A percentile compares a stretch with the other conserved stretches of the same genome.
Evolutionary conservation across 495 filamentous ascomycete species (phyloP).

Genomic region (Penicillium crystallinum): DNA sequence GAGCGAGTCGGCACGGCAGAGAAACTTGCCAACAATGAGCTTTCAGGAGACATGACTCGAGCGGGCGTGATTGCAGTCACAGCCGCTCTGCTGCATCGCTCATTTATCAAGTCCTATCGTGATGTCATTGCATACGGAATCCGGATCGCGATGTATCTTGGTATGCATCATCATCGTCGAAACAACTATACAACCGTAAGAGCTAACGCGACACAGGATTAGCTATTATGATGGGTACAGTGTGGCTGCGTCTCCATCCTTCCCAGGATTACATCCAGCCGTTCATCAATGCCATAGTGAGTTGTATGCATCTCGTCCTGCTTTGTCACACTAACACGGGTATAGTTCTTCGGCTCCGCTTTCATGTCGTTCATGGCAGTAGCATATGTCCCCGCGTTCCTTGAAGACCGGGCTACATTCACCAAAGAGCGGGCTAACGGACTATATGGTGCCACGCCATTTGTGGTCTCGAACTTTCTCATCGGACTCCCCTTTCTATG

Average conservation of each 20-base stretch:
- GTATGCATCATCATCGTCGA: constrained; percentile 24
- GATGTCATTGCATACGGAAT: constrained; percentile 81
- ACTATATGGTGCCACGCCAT: constrained; percentile 65
- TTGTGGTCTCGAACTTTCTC: constrained; percentile 73
- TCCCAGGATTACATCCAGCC: constrained; percentile 66
- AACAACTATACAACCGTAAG: background rate
- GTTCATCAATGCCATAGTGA: constrained; percentile 69
- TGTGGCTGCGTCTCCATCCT: constrained; percentile 66
- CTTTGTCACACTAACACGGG: background rate
- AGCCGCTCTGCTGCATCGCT: constrained; percentile 58
- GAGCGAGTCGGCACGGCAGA: constrained; percentile 11
- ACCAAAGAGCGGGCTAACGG: constrained; percentile 78
- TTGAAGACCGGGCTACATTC: constrained; percentile 71
- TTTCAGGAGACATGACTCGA: constrained; percentile 20
- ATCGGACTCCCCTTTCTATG: constrained; percentile 74
- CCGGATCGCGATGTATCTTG: constrained; percentile 75
- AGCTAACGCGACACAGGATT: constrained; percentile 38
- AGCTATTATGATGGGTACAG: constrained; percentile 83
- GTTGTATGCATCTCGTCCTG: constrained; percentile 1
- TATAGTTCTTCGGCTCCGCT: constrained; percentile 66
- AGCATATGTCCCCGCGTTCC: constrained; percentile 74
- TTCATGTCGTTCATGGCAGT: constrained; percentile 94
- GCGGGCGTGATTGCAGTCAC: constrained; percentile 30
- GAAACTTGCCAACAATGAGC: constrained; percentile 6
- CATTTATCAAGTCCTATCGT: constrained; percentile 73